Base-by-base conservation (phyloP, 139 green algal genomes). In the Helicosporidium sp. region DNA sequence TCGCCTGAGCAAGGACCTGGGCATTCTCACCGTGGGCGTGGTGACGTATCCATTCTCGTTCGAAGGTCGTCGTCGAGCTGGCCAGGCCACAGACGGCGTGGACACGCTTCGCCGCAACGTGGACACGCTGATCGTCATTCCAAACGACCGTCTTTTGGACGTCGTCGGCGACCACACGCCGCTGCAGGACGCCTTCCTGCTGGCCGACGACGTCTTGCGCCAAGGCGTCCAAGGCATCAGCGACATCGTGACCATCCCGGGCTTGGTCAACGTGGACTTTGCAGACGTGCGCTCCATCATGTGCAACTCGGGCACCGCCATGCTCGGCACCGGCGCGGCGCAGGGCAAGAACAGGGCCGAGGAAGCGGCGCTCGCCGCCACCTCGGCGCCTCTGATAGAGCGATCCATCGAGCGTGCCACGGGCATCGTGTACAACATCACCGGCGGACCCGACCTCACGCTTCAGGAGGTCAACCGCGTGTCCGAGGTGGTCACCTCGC, bases 251-350 rank as follows among this genome's bases (percentile, higher is more conserved):
- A 94, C 85, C 5, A 80, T 91, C 57, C 79, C 87, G 5, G 88
- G 88, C 39, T 79, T 96, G 31, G 86, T 96, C 51, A 97, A 97
- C 52, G 87, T 97, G 12, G 88, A 97, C 68, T 96, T 97, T 76
- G 88, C 88, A 3, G 88, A 97, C 55, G 84, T 97, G 12, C 78
- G 77, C 62, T 68, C 88, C 39, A 83, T 97, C 61, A 97, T 97
- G 85, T 68, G 45, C 46, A 93, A 94, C 71, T 72, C 69, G 16
- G 88, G 88, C 43, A 93, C 80, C 2, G 83, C 87, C 40, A 93
- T 95, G 83, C 63, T 97, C 39, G 84, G 83, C 19, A 70, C 78
- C 26, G 76, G 78, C 41, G 61, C 72, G 17, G 67, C 68, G 3
- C 64, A 44, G 15, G 76, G 70, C 55, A 74, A 76, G 57, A 73